phyloP scores from a whole-genome alignment of 306 rosid genomes.

The Fragaria iinumae region DNA sequence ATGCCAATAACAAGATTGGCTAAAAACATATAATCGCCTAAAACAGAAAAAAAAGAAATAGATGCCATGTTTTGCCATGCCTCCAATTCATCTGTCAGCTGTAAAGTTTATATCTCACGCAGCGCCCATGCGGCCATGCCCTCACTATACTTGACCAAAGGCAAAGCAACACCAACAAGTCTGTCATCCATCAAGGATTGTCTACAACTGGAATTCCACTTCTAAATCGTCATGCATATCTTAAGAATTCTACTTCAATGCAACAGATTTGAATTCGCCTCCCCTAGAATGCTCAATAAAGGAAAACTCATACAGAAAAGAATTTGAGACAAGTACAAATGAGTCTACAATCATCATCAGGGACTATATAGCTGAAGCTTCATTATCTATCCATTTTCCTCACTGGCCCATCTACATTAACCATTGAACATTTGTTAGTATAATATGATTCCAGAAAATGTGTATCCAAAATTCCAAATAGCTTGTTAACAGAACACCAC shows the following conservation, averaged over 20 bases:
- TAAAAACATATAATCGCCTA: too few species aligned
- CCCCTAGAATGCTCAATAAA: background rate
- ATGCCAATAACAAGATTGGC: background rate
- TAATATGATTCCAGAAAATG: background rate
- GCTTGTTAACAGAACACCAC: background rate
- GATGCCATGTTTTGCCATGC: background rate
- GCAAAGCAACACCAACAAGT: background rate
- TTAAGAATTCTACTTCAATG: background rate
- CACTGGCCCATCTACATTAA: background rate
- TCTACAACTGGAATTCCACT: background rate
- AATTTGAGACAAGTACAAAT: background rate
- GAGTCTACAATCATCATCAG: background rate
- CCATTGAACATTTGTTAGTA: background rate
- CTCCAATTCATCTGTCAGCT: background rate
- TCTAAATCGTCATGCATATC: background rate
- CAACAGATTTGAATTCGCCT: background rate
- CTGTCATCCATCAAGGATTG: background rate
- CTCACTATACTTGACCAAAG: background rate
- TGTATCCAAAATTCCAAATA: background rate
- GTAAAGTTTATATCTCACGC: background rate
- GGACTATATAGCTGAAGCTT: background rate
- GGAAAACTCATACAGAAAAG: background rate
- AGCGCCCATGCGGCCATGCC: background rate
- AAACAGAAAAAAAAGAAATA: too few species aligned
- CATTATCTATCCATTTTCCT: background rate